phyloP scores from a whole-genome alignment of 2,329 filamentous ascomycete genomes.

The Ceratocystiopsis sp. region DNA sequence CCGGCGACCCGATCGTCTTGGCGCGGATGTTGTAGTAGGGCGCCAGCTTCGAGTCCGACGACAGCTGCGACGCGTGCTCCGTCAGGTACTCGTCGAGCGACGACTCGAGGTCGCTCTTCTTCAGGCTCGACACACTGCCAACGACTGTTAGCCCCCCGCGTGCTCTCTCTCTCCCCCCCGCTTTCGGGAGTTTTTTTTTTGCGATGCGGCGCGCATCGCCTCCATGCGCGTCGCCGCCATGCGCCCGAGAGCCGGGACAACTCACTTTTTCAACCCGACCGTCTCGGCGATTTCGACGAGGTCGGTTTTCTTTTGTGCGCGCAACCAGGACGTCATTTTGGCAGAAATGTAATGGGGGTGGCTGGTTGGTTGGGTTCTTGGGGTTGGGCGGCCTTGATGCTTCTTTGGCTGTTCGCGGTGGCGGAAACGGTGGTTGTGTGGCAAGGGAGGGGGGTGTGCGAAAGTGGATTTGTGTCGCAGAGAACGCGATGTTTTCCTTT shows the following conservation, averaged over 20 bases:
- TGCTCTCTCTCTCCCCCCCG: neutral
- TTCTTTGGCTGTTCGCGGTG: slow-evolving; percentile 7
- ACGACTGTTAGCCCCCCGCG: slow-evolving; percentile 2
- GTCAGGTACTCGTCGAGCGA: slow-evolving; percentile 58
- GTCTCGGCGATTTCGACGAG: slow-evolving; percentile 56
- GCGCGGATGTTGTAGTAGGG: slow-evolving; percentile 61
- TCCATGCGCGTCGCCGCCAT: slow-evolving; percentile 1
- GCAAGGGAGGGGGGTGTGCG: neutral
- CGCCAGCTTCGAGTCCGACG: slow-evolving; percentile 44
- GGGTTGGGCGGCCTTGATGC: neutral
- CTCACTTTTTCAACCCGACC: slow-evolving; percentile 54
- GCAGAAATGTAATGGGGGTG: neutral
- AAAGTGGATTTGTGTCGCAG: neutral
- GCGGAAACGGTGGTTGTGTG: neutral
- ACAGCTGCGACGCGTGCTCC: slow-evolving; percentile 48
- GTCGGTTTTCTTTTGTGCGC: slow-evolving; percentile 67
- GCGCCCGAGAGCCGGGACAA: no score
- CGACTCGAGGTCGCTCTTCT: slow-evolving; percentile 65
- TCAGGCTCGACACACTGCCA: slow-evolving; percentile 47
- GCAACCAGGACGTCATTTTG: slow-evolving; percentile 43
- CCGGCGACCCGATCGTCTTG: slow-evolving; percentile 39
- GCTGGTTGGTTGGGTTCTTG: neutral
- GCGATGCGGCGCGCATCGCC: neutral
- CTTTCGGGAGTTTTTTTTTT: no score
- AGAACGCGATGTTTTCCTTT: neutral